A percentile compares a stretch with the other conserved stretches of the same genome.
Evolutionary conservation across 352 stramenopile genomes (phyloP).

Genomic region (Phytophthora palmivora): DNA sequence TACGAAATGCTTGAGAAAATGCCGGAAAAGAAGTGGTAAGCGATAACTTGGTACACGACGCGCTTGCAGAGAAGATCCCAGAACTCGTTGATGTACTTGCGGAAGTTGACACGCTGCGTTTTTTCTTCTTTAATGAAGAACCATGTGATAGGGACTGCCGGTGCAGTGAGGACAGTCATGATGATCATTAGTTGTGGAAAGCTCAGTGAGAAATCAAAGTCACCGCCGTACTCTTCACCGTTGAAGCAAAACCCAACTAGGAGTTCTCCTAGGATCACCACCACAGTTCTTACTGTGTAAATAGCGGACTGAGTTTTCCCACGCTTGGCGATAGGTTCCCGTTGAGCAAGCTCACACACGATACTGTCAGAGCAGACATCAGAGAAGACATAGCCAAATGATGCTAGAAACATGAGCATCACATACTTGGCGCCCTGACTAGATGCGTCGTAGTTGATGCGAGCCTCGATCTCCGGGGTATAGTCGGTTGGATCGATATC

Average conservation of each 20-base stretch:
- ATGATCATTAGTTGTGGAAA: constrained; percentile 28
- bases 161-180: constrained; percentile 10
- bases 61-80: constrained; percentile 19
- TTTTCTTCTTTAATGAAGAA: constrained; percentile 26
- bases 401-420: constrained; percentile 22
- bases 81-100: constrained; percentile 23
- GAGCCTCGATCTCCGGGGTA: constrained; percentile 19
- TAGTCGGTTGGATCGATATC: constrained; percentile 23
- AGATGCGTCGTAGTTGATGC: constrained; percentile 19
- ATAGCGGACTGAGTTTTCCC: constrained; percentile 23
- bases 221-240: constrained; percentile 13
- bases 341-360: constrained; percentile 23
- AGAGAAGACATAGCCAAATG: constrained; percentile 24
- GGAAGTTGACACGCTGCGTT: constrained; percentile 14
- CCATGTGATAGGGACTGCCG: constrained; percentile 16
- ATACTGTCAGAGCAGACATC: constrained; percentile 28
- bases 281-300: constrained; percentile 12
- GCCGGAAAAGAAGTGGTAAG: constrained; percentile 27
- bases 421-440: constrained; percentile 25
- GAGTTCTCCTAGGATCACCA: constrained; percentile 20
- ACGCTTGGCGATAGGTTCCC: constrained; percentile 18
- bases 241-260: constrained; percentile 23
- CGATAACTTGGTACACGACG: constrained; percentile 20
- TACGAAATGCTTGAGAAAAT: constrained; percentile 20
- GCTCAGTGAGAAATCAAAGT: constrained; percentile 22